phyloP scores from a whole-genome alignment of 1,139 yeast species.

The Yamadazyma dendronema region DNA sequence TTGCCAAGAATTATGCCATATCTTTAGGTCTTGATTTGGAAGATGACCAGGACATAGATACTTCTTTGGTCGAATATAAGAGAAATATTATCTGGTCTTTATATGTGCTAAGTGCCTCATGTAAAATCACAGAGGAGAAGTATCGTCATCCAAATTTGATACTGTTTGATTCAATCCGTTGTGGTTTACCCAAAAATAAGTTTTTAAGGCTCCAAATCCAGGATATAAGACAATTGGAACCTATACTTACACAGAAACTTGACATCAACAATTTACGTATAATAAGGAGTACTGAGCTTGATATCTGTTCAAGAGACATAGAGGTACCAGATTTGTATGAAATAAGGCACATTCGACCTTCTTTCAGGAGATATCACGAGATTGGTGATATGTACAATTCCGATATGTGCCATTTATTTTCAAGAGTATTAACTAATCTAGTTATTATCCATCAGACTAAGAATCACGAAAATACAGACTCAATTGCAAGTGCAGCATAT shows the following conservation, averaged over 20 bases:
- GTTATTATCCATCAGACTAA: not conserved
- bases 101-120: conserved; percentile 2
- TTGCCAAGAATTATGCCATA: conserved; percentile 5
- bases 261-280: not conserved
- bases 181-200: not conserved
- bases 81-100: conserved; percentile 7
- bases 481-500: not conserved
- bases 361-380: not conserved
- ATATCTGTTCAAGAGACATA: not conserved
- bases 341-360: not conserved
- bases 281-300: not conserved
- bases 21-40: conserved; percentile 6
- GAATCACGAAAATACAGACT: not conserved
- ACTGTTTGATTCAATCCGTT: not conserved
- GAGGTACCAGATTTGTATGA: not conserved
- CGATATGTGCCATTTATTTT: not conserved
- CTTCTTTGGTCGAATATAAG: conserved; percentile 1
- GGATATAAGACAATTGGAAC: not conserved
- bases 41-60: not conserved
- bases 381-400: not conserved
- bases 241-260: not conserved
- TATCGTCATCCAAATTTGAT: not conserved
- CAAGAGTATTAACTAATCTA: not conserved
- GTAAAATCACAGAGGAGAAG: not conserved
- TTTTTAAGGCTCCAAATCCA: not conserved